Conservation (phyloP, 73 alveolate species). For the Paramecium sexaurelia region DNA sequence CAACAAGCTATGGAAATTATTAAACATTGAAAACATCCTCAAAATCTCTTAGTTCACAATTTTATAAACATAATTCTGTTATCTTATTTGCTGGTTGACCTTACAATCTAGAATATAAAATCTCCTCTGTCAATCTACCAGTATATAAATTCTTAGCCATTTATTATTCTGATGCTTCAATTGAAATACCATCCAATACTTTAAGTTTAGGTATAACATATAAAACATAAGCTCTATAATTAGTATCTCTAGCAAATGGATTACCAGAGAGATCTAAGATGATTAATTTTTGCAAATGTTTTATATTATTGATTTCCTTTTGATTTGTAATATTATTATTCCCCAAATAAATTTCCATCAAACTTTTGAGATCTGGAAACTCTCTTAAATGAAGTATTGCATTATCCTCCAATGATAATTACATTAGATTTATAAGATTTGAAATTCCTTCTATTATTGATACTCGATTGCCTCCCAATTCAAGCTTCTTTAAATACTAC, state of each 20-base stretch:
- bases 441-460: conserved; percentile 65
- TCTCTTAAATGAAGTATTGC: conserved; percentile 86
- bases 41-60: conserved; percentile 83
- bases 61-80: conserved; percentile 76
- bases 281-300: conserved; percentile 78
- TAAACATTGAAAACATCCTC: conserved; percentile 85
- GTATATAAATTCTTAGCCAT: conserved; percentile 88
- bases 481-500: conserved; percentile 81
- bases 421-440: conserved; percentile 72
- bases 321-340: conserved; percentile 84
- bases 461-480: conserved; percentile 89
- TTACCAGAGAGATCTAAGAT: conserved; percentile 88
- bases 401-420: conserved; percentile 93
- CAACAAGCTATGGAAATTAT: conserved; percentile 77
- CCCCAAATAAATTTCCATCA: conserved; percentile 95
- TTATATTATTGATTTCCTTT: conserved; percentile 76
- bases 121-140: conserved; percentile 89
- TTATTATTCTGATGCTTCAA: conserved; percentile 77
- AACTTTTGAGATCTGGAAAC: conserved; percentile 76
- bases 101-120: conserved; percentile 74
- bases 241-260: conserved; percentile 73
- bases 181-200: conserved; percentile 85
- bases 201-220: conserved; percentile 80
- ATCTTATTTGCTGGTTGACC: conserved; percentile 72
- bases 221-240: conserved; percentile 78